These are phyloP conservation scores for Exutisphaerella laricina DNA, from an alignment of 2,329 filamentous ascomycete species.

Conservation along the genomic window DNA sequence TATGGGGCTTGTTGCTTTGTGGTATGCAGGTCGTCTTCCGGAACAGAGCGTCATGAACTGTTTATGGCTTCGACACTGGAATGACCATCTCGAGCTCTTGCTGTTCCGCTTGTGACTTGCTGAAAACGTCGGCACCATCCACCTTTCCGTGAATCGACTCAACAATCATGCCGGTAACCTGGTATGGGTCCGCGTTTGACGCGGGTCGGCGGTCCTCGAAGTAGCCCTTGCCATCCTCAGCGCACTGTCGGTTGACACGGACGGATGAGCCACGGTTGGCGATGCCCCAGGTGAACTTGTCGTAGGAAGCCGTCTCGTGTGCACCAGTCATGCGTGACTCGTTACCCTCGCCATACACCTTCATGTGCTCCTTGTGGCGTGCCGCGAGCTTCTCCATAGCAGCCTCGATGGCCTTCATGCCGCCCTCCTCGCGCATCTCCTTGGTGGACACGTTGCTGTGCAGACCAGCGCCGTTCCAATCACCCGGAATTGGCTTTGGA, in stretches of 20 bases:
- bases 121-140: constrained; percentile 44
- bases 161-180: constrained; percentile 74
- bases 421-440: constrained; percentile 82
- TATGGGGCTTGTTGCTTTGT: background rate
- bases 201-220: constrained; percentile 68
- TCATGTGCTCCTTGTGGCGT: constrained; percentile 58
- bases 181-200: constrained; percentile 83
- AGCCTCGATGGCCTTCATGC: constrained; percentile 87
- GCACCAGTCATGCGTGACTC: constrained; percentile 85
- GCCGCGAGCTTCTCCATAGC: constrained; percentile 56
- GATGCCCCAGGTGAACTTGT: constrained; percentile 88
- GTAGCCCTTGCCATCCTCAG: constrained; percentile 87
- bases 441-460: constrained; percentile 91
- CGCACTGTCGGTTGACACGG: constrained; percentile 80
- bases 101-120: constrained; percentile 31
- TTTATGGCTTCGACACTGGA: constrained; percentile 31
- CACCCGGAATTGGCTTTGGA: constrained; percentile 90
- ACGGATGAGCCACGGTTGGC: constrained; percentile 94
- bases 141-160: constrained; percentile 56
- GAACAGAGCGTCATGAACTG: background rate
- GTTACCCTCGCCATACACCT: constrained; percentile 94
- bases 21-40: background rate
- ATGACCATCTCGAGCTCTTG: constrained; percentile 36
- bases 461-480: constrained; percentile 95
- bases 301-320: constrained; percentile 91